Percentiles rank a stretch among this genome's conserved stretches.
Evolutionary conservation across 1,284 basidiomycete species (phyloP).

Genomic region (Salmacisia buchloeana): DNA sequence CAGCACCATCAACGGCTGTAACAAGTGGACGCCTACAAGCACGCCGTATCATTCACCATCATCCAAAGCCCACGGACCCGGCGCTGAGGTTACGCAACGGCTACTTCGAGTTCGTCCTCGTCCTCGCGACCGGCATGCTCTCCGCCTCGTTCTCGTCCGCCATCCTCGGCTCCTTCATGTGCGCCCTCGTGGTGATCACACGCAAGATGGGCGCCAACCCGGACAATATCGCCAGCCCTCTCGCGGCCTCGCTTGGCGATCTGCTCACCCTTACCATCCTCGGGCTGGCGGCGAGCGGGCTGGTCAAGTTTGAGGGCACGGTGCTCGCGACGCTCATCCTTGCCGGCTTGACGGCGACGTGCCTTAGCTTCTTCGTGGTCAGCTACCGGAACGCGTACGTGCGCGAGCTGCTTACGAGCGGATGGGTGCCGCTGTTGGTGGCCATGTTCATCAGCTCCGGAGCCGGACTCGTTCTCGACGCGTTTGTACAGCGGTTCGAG

Average conservation of each 20-base stretch:
- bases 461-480: constrained; percentile 83
- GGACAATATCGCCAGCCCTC: constrained; percentile 89
- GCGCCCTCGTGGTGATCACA: constrained; percentile 72
- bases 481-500: constrained; percentile 76
- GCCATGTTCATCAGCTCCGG: constrained; percentile 89
- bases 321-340: constrained; percentile 57
- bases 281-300: constrained; percentile 44
- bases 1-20: not conserved
- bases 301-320: constrained; percentile 50
- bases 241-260: constrained; percentile 88
- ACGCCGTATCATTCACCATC: constrained; percentile 44
- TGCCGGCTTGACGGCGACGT: constrained; percentile 60
- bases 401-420: constrained; percentile 67
- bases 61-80: constrained; percentile 40
- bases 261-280: constrained; percentile 66
- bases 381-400: constrained; percentile 63
- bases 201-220: constrained; percentile 73
- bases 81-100: constrained; percentile 46
- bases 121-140: constrained; percentile 82
- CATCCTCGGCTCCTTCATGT: constrained; percentile 88
- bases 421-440: constrained; percentile 82
- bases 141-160: constrained; percentile 74
- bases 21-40: not conserved
- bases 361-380: constrained; percentile 59
- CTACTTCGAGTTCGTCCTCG: constrained; percentile 65